A percentile compares a stretch with the other conserved stretches of the same genome.
phyloP scores from a whole-genome alignment of 257 asterid genomes.

The Craterostigma plantagineum region DNA sequence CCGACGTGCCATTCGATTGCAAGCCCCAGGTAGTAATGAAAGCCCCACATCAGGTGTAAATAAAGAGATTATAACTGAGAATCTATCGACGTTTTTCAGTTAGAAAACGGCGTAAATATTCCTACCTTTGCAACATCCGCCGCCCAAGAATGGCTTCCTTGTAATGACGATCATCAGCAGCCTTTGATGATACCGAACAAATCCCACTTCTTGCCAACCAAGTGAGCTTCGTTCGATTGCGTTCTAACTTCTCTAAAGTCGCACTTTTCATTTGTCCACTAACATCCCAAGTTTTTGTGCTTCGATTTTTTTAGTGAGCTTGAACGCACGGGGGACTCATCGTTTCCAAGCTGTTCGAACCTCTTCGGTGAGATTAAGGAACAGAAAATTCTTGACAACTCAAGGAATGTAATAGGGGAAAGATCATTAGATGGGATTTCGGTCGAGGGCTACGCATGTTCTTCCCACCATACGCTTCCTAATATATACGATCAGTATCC shows the following conservation, averaged over 20 bases:
- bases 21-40: constrained; percentile 29
- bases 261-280: background rate
- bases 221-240: constrained; percentile 20
- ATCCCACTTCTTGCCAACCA: constrained; percentile 26
- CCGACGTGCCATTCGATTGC: constrained; percentile 35
- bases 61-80: background rate
- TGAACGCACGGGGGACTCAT: constrained; percentile 24
- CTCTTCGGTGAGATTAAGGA: constrained; percentile 25
- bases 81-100: constrained; percentile 14
- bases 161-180: constrained; percentile 32
- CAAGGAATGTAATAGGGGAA: constrained; percentile 21
- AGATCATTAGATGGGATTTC: constrained; percentile 34
- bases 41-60: background rate
- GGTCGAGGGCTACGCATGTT: constrained; percentile 34
- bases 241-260: background rate
- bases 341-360: constrained; percentile 30
- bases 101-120: constrained; percentile 24
- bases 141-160: constrained; percentile 34
- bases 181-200: constrained; percentile 29
- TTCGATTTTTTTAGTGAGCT: background rate
- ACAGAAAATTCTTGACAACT: constrained; percentile 23
- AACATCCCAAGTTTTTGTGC: background rate
- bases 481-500: constrained; percentile 16
- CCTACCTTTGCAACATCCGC: constrained; percentile 34
- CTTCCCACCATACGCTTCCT: constrained; percentile 26